Percentiles rank a stretch among this genome's conserved stretches.
Conservation (phyloP, 805 yeast species). For the Metschnikowia picachoensis region DNA sequence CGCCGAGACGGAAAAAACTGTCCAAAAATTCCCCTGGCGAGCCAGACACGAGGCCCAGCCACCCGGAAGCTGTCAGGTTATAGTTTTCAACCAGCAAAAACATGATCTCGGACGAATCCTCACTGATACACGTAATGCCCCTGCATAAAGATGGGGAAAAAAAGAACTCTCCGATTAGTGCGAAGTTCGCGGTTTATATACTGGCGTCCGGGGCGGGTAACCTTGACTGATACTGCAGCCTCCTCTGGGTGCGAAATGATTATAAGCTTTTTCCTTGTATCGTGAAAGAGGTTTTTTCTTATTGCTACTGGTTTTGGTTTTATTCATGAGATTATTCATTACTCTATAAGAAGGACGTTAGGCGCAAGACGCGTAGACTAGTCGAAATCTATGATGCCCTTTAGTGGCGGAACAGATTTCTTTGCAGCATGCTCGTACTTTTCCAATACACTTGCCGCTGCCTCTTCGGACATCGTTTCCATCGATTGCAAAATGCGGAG, state of each 20-base stretch:
- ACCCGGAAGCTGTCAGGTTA: constrained; percentile 85
- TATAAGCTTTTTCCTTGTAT: neutral
- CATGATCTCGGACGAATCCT: constrained; percentile 99
- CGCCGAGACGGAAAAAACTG: constrained; percentile 13
- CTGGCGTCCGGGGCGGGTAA: constrained; percentile 14
- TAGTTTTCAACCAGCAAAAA: constrained; percentile 99
- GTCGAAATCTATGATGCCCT: constrained; percentile 2
- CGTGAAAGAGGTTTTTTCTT: neutral
- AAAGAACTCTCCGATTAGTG: constrained; percentile 11
- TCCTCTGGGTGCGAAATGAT: neutral
- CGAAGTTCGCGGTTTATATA: constrained; percentile 11
- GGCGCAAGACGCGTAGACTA: neutral
- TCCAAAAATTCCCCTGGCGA: constrained; percentile 77
- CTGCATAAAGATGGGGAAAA: constrained; percentile 90
- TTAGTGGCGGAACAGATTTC: neutral
- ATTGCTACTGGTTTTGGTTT: too few relatives aligned
- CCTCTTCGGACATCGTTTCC: neutral
- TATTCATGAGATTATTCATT: too few relatives aligned
- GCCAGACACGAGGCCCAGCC: constrained; percentile 40
- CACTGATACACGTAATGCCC: constrained; percentile 99
- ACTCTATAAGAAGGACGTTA: neutral
- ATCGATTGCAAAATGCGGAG: neutral
- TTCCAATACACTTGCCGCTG: neutral
- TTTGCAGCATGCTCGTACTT: neutral
- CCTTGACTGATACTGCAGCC: neutral